Conservation (phyloP, 257 asterid genomes). For the Capsicum rhomboideum region DNA sequence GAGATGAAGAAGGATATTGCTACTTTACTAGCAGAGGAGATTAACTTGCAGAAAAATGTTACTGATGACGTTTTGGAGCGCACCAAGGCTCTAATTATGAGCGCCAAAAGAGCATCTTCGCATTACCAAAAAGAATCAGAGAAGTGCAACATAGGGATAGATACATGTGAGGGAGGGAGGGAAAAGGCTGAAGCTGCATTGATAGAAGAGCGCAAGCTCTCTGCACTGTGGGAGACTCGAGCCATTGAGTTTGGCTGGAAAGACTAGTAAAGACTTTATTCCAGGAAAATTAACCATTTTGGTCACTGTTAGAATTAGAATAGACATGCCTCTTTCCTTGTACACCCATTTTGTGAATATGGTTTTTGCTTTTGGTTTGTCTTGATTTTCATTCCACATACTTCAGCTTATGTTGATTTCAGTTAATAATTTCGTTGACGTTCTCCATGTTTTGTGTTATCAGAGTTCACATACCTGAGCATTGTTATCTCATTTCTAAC, state of each 20-base stretch:
- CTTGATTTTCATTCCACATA: not conserved
- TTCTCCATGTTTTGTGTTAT: not conserved
- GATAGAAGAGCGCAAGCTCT: constrained; percentile 27
- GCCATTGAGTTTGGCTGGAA: constrained; percentile 28
- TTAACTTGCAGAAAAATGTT: constrained; percentile 21
- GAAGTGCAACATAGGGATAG: constrained; percentile 20
- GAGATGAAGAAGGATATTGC: constrained; percentile 24
- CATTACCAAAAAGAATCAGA: constrained; percentile 27
- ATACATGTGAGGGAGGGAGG: constrained; percentile 29
- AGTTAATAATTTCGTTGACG: not conserved
- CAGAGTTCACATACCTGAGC: not conserved
- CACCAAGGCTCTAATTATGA: constrained; percentile 9
- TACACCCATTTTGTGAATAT: constrained; percentile 17
- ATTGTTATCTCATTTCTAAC: not conserved
- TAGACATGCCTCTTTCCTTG: not conserved
- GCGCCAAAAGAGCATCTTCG: constrained; percentile 16
- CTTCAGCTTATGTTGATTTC: not conserved
- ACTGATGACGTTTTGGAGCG: constrained; percentile 13
- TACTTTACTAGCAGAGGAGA: constrained; percentile 25
- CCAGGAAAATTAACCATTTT: not conserved
- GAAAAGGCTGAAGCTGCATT: constrained; percentile 26
- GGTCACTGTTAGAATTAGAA: not conserved
- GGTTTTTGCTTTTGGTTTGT: not conserved
- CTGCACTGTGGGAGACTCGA: constrained; percentile 27
- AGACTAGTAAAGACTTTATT: constrained; percentile 6